phyloP scores from a whole-genome alignment of 208 protist genomes.

The Sergeia podlipaevii region DNA sequence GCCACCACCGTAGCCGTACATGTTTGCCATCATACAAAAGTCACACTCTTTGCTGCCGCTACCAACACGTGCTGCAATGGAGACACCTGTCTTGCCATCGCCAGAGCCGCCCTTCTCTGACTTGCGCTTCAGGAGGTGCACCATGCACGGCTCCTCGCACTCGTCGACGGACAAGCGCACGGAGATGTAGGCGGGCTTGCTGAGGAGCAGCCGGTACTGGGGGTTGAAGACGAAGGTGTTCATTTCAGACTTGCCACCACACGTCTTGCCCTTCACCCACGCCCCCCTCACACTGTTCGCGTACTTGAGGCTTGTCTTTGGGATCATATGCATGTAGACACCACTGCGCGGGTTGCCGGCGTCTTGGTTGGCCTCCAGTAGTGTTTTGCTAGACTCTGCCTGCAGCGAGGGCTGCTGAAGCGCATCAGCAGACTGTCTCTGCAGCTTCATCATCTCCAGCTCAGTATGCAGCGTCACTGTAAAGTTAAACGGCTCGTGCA shows the following conservation, averaged over 20 bases:
- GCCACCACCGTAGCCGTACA: constrained; percentile 57
- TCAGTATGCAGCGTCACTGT: constrained; percentile 83
- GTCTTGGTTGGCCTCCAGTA: constrained; percentile 1
- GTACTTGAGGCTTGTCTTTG: constrained; percentile 37
- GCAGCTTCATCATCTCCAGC: constrained; percentile 50
- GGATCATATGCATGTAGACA: constrained; percentile 83
- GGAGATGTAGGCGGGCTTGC: constrained; percentile 51
- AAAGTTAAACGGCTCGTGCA: constrained; percentile 58
- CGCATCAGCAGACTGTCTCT: neutral
- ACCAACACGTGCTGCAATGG: constrained; percentile 36
- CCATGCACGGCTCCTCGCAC: constrained; percentile 5
- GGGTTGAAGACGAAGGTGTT: constrained; percentile 73
- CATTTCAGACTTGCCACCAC: constrained; percentile 51
- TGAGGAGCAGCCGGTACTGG: constrained; percentile 66
- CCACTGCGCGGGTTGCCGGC: constrained; percentile 28
- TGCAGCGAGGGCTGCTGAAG: constrained; percentile 4
- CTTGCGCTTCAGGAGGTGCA: neutral
- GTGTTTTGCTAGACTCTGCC: constrained; percentile 13
- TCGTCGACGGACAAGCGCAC: constrained; percentile 18
- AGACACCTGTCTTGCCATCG: constrained; percentile 14
- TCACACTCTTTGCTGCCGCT: constrained; percentile 30
- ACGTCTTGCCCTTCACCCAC: constrained; percentile 73
- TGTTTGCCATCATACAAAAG: constrained; percentile 42
- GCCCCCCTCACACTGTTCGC: constrained; percentile 29
- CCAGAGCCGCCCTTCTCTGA: neutral